Conservation (phyloP, 495 filamentous ascomycete species). For the Annulohypoxylon stygium region DNA sequence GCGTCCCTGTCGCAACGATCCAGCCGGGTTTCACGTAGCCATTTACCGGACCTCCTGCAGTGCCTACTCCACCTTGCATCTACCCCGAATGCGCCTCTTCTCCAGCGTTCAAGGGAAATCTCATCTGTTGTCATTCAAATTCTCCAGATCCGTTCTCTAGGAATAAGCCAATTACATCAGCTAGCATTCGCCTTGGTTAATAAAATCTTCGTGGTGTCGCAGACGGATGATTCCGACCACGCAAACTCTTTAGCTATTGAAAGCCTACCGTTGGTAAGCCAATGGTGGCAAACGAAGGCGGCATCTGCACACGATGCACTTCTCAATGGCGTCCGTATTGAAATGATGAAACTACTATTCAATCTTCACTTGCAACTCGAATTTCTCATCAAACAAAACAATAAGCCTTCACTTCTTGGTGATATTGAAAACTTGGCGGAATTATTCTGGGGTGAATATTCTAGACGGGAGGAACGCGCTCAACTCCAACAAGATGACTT, state of each 20-base stretch:
- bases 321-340: conserved; percentile 67
- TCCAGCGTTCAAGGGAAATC: conserved; percentile 68
- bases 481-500: conserved; percentile 83
- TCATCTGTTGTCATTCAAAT: conserved; percentile 70
- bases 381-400: conserved; percentile 49
- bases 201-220: conserved; percentile 70
- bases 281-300: conserved; percentile 78
- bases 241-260: conserved; percentile 68
- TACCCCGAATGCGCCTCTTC: conserved; percentile 78
- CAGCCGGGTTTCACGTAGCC: conserved; percentile 40
- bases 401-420: conserved; percentile 47
- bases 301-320: conserved; percentile 77
- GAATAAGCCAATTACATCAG: conserved; percentile 73
- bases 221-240: conserved; percentile 75
- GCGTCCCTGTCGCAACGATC: conserved; percentile 32
- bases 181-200: conserved; percentile 82
- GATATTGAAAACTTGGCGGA: conserved; percentile 68
- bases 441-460: conserved; percentile 78
- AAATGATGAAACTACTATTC: conserved; percentile 77
- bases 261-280: conserved; percentile 76
- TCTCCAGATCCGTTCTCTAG: conserved; percentile 68
- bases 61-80: conserved; percentile 76
- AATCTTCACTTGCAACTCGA: conserved; percentile 72
- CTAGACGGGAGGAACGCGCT: conserved; percentile 74
- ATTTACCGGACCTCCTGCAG: conserved; percentile 67